Percentiles rank a stretch among this genome's conserved stretches.
Conservation (phyloP, 2,329 filamentous ascomycete species). For the Fusarium sacchari region DNA sequence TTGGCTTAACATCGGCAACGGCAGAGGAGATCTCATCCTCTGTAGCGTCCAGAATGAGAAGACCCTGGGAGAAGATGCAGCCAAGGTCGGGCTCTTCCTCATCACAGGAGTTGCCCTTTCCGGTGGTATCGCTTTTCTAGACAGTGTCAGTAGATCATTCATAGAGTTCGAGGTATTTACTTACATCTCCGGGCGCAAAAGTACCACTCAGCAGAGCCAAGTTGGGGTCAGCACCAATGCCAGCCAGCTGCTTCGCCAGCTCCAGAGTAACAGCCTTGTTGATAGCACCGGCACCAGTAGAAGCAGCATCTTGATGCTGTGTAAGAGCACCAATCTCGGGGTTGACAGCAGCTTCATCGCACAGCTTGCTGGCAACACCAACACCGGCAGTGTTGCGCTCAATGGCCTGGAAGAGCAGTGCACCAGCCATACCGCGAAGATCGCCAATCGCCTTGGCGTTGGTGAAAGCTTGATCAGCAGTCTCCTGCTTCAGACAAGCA, state of each 20-base stretch:
- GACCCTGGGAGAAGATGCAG: conserved; percentile 6
- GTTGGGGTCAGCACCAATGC: conserved; percentile 12
- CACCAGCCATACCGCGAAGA: conserved; percentile 63
- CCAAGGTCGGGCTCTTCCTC: conserved; percentile 5
- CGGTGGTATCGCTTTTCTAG: background rate
- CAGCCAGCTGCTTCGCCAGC: conserved; percentile 2
- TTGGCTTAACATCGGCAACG: background rate
- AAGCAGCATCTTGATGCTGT: conserved; percentile 9
- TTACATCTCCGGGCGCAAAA: conserved; percentile 18
- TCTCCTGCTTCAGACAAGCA: conserved; percentile 58
- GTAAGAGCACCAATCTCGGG: conserved; percentile 17
- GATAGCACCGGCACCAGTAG: background rate
- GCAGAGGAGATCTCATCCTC: conserved; percentile 12
- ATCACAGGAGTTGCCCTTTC: conserved; percentile 11
- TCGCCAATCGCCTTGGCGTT: conserved; percentile 65
- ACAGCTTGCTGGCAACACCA: conserved; percentile 31
- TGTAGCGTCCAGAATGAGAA: conserved; percentile 3
- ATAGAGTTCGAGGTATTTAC: background rate
- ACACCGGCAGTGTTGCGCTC: conserved; percentile 59
- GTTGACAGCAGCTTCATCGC: background rate
- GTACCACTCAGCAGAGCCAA: conserved; percentile 14
- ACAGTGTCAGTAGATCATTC: background rate
- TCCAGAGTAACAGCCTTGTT: conserved; percentile 20
- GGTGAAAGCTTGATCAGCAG: conserved; percentile 68
- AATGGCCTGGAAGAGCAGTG: conserved; percentile 64